A percentile compares a stretch with the other conserved stretches of the same genome.
Evolutionary conservation across 257 asterid genomes (phyloP).

Genomic region (Solanum rostratum): DNA sequence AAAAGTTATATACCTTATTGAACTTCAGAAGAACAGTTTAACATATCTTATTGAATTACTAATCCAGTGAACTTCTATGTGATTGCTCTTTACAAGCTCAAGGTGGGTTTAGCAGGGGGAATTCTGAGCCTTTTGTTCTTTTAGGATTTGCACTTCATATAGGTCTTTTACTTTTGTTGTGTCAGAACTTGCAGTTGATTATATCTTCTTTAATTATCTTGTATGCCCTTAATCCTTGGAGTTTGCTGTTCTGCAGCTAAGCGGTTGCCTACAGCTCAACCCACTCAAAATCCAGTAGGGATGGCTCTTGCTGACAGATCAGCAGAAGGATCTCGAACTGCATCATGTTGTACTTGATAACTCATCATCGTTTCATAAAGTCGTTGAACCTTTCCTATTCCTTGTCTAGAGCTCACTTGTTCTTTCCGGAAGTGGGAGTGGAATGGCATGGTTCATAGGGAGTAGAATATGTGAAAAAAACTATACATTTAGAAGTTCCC

Average conservation of each 20-base stretch:
- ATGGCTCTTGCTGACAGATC: conserved; percentile 74
- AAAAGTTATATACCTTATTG: background rate
- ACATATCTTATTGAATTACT: background rate
- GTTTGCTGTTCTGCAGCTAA: conserved; percentile 34
- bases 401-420: background rate
- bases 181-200: background rate
- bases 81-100: background rate
- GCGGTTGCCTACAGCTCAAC: conserved; percentile 64
- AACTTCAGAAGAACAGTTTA: background rate
- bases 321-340: conserved; percentile 43
- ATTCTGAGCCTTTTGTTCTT: background rate
- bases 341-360: conserved; percentile 49
- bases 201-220: background rate
- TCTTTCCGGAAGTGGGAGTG: background rate
- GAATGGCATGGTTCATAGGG: background rate
- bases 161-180: background rate
- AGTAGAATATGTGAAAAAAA: background rate
- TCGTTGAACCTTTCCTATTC: background rate
- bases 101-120: background rate
- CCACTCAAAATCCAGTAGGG: conserved; percentile 60
- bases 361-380: background rate
- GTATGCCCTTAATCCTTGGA: background rate
- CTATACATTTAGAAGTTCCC: background rate
- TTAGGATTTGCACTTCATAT: background rate
- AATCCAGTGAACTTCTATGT: background rate